Percentiles rank a stretch among this genome's conserved stretches.
These are phyloP conservation scores for Trametes sanguinea DNA, from an alignment of 768 basidiomycete species.

Conservation along the genomic window DNA sequence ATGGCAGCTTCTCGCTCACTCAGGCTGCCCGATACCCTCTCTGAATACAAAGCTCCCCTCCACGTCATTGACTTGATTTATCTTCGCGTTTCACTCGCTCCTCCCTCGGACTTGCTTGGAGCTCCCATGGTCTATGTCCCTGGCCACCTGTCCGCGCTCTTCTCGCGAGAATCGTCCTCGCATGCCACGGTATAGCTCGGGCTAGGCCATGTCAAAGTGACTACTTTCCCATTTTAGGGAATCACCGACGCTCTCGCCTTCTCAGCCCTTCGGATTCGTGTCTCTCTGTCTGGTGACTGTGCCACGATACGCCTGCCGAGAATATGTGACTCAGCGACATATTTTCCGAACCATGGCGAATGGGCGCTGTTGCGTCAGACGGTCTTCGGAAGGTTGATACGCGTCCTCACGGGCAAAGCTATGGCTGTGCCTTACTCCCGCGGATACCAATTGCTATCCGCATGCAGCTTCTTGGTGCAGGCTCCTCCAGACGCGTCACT, in stretches of 20 bases:
- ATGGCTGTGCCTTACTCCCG: too few relatives aligned
- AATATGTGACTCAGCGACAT: background rate
- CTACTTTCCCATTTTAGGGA: background rate
- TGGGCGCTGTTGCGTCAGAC: background rate
- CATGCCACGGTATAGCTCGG: background rate
- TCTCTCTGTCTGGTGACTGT: too few relatives aligned
- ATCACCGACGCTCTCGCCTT: too few relatives aligned
- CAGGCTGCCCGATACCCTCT: background rate
- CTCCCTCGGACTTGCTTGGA: background rate
- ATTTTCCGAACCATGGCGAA: too few relatives aligned
- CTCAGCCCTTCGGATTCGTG: too few relatives aligned
- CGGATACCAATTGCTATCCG: too few relatives aligned
- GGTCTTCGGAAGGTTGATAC: conserved; percentile 2
- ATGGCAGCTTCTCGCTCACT: background rate
- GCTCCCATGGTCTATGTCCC: background rate
- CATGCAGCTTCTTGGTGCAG: too few relatives aligned
- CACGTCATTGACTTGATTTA: background rate
- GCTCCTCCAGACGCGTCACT: too few relatives aligned
- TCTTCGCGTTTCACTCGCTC: background rate
- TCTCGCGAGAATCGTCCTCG: background rate
- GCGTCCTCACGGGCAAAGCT: background rate
- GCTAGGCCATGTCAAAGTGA: background rate
- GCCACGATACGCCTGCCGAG: too few relatives aligned
- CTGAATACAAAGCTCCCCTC: background rate
- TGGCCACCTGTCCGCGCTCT: background rate